phyloP scores from a whole-genome alignment of 2,329 filamentous ascomycete species.

The Epicoccum sorghinum region DNA sequence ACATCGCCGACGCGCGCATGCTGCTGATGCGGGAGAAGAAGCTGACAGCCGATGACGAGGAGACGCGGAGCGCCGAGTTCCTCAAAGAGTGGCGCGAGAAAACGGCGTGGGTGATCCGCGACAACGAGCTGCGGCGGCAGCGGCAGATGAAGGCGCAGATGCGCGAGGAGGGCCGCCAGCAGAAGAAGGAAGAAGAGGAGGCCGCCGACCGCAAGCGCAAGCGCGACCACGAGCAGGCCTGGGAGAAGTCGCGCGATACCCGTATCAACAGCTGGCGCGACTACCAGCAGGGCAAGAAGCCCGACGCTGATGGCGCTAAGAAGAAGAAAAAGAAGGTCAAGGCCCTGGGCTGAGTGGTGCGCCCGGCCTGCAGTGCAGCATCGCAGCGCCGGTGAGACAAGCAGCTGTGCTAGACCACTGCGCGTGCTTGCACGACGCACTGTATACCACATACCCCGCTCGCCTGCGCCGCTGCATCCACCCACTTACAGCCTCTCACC shows the following conservation, averaged over 20 bases:
- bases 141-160: conserved; percentile 91
- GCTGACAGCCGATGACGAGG: conserved; percentile 85
- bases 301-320: conserved; percentile 55
- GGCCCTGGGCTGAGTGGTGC: conserved; percentile 52
- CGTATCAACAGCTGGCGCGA: conserved; percentile 93
- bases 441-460: background rate
- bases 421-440: background rate
- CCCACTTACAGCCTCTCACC: background rate
- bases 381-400: too few species aligned
- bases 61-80: conserved; percentile 84
- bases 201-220: conserved; percentile 65
- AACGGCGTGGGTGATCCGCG: conserved; percentile 85
- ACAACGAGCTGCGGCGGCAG: conserved; percentile 84
- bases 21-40: conserved; percentile 93
- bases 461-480: background rate
- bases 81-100: conserved; percentile 87
- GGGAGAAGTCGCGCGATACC: conserved; percentile 90
- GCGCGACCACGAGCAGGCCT: conserved; percentile 90
- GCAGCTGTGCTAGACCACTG: background rate
- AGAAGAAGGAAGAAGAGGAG: conserved; percentile 86
- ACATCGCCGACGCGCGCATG: conserved; percentile 94
- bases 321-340: conserved; percentile 62
- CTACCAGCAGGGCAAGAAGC: conserved; percentile 72
- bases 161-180: conserved; percentile 92
- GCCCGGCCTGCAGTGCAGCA: background rate